Evolutionary conservation across 139 green algal species (phyloP).

Genomic region (Chlamydomonas incerta): DNA sequence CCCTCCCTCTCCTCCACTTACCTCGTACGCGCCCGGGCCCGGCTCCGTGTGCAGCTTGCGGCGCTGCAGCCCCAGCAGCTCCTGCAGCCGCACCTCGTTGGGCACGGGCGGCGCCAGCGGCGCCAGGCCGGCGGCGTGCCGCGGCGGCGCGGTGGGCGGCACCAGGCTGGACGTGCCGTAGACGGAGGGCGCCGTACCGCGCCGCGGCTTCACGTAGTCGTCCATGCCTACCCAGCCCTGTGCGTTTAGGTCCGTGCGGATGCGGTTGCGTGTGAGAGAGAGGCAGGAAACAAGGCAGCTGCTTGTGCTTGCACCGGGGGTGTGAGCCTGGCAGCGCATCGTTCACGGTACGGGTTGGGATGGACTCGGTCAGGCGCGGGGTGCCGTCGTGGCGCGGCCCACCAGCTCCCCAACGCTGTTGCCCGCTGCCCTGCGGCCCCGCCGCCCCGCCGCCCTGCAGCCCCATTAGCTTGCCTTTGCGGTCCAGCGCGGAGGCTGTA

Average conservation of each 20-base stretch:
- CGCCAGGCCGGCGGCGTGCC: slow-evolving; percentile 28
- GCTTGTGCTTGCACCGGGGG: too few species aligned
- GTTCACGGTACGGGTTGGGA: too few species aligned
- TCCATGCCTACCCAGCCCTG: slow-evolving; percentile 44
- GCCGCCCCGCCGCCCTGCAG: background rate
- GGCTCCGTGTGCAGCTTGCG: slow-evolving; percentile 29
- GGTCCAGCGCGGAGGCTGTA: slow-evolving; percentile 18
- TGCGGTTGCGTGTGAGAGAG: background rate
- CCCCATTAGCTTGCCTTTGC: background rate
- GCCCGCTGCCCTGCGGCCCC: background rate
- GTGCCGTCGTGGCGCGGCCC: too few species aligned
- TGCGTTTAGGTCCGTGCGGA: background rate
- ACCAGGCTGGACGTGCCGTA: slow-evolving; percentile 46
- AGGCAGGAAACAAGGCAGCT: too few species aligned
- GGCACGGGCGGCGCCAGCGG: slow-evolving; percentile 43
- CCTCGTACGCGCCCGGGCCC: slow-evolving; percentile 35
- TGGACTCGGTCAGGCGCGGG: too few species aligned
- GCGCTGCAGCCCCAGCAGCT: slow-evolving; percentile 56
- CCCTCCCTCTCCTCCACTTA: background rate
- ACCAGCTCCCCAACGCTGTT: background rate
- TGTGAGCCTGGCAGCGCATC: too few species aligned
- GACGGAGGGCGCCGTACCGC: slow-evolving; percentile 17
- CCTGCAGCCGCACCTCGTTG: slow-evolving; percentile 61
- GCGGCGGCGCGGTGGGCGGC: background rate
- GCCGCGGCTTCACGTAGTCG: slow-evolving; percentile 32